phyloP scores from a whole-genome alignment of 2,329 filamentous ascomycete genomes.

The Ophiostoma sp. region DNA sequence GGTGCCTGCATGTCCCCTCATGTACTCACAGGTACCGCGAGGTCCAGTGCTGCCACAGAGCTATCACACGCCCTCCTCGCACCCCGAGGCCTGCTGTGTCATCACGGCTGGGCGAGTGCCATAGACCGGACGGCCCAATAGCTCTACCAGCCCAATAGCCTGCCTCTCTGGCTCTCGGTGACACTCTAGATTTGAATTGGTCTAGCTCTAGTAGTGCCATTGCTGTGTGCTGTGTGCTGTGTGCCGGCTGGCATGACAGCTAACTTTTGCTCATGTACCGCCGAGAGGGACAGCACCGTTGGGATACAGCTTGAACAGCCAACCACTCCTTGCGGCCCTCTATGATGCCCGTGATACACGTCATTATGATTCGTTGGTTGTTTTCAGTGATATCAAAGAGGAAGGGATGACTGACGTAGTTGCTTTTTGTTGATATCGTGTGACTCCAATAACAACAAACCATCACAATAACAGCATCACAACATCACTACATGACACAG shows the following conservation, averaged over 20 bases:
- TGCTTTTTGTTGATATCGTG: constrained; percentile 9
- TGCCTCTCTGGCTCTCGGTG: background rate
- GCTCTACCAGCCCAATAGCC: no score
- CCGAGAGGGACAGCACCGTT: background rate
- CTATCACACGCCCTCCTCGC: background rate
- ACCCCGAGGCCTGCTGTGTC: background rate
- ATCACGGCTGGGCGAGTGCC: background rate
- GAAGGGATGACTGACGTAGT: background rate
- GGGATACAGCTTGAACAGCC: background rate
- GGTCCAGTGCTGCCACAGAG: background rate
- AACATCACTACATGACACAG: background rate
- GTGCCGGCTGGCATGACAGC: background rate
- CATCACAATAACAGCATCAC: background rate
- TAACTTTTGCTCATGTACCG: background rate
- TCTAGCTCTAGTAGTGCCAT: background rate
- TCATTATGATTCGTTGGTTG: background rate
- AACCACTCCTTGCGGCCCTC: background rate
- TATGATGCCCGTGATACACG: background rate
- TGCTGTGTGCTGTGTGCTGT: background rate
- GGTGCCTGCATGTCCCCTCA: background rate
- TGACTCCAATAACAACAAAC: background rate
- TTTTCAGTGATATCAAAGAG: background rate
- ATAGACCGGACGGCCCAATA: background rate
- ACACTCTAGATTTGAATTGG: background rate
- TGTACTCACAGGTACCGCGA: background rate